These are phyloP conservation scores for Chytriomyces sp. DNA, from an alignment of 192 early-diverging fungal genomes.

Conservation along the genomic window DNA sequence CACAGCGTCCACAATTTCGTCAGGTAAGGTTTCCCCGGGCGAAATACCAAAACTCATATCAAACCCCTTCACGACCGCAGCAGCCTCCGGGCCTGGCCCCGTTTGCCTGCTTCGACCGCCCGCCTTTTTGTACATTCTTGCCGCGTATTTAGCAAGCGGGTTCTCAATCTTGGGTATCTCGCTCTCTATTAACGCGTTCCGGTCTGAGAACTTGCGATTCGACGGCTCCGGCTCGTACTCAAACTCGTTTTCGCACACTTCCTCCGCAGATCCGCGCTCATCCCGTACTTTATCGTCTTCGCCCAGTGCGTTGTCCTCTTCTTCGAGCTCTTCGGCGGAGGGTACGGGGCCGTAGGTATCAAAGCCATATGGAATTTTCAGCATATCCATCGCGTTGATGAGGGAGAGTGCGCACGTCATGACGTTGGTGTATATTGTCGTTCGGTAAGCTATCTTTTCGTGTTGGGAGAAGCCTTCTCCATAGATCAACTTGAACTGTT, in stretches of 20 bases:
- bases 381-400: constrained; percentile 43
- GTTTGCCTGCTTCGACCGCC: constrained; percentile 13
- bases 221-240: constrained; percentile 3
- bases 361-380: constrained; percentile 37
- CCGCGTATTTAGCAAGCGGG: constrained; percentile 16
- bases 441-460: constrained; percentile 40
- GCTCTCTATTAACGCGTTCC: constrained; percentile 31
- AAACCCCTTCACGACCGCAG: constrained; percentile 37
- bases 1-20: constrained; percentile 23
- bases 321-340: neutral
- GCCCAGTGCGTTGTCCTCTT: constrained; percentile 21
- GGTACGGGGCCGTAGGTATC: neutral
- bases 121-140: constrained; percentile 6
- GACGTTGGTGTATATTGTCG: constrained; percentile 40
- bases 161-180: constrained; percentile 86
- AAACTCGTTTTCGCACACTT: neutral
- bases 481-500: constrained; percentile 50
- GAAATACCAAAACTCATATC: constrained; percentile 45
- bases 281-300: constrained; percentile 37
- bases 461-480: constrained; percentile 37
- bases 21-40: constrained; percentile 44
- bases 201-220: neutral
- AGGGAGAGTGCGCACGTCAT: constrained; percentile 37
- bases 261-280: constrained; percentile 6
- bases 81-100: constrained; percentile 25